Conservation (phyloP, 805 yeast genomes). For the Nakazawaea wickerhamii region DNA sequence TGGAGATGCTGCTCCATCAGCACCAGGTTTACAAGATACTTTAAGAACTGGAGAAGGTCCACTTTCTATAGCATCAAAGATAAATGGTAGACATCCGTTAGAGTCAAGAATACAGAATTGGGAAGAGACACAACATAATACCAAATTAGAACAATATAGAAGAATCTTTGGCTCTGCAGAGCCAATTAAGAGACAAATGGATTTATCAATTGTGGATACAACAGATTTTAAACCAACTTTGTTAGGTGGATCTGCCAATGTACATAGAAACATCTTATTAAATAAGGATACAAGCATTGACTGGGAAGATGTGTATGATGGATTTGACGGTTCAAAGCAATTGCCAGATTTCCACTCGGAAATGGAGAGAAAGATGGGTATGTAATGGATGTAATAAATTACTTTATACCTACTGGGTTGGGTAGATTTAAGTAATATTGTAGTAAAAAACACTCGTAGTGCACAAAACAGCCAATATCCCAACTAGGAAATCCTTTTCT, state of each 20-base stretch:
- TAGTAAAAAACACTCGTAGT: too few relatives aligned
- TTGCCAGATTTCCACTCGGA: constrained; percentile 60
- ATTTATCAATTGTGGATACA: constrained; percentile 62
- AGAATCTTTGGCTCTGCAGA: constrained; percentile 89
- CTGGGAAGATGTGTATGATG: constrained; percentile 87
- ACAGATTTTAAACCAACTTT: constrained; percentile 65
- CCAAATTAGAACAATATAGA: constrained; percentile 72
- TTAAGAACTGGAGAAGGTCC: constrained; percentile 66
- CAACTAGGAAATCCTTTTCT: too few relatives aligned
- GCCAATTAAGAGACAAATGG: constrained; percentile 91
- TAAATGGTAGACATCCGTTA: constrained; percentile 81
- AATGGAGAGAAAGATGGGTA: constrained; percentile 60
- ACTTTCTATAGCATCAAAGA: constrained; percentile 48
- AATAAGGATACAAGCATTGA: constrained; percentile 75
- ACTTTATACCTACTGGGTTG: too few relatives aligned
- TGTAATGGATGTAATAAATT: constrained; percentile 24
- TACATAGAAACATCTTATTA: constrained; percentile 73
- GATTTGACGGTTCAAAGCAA: constrained; percentile 33
- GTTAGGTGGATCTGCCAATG: constrained; percentile 50
- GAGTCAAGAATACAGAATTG: constrained; percentile 71
- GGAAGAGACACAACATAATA: constrained; percentile 70
- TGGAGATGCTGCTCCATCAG: constrained; percentile 56
- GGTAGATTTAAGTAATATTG: not conserved
- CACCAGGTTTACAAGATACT: constrained; percentile 67
- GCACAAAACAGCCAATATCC: too few relatives aligned